Conservation (phyloP, 2,329 filamentous ascomycete species). For the Tolypocladium guangdongense region DNA sequence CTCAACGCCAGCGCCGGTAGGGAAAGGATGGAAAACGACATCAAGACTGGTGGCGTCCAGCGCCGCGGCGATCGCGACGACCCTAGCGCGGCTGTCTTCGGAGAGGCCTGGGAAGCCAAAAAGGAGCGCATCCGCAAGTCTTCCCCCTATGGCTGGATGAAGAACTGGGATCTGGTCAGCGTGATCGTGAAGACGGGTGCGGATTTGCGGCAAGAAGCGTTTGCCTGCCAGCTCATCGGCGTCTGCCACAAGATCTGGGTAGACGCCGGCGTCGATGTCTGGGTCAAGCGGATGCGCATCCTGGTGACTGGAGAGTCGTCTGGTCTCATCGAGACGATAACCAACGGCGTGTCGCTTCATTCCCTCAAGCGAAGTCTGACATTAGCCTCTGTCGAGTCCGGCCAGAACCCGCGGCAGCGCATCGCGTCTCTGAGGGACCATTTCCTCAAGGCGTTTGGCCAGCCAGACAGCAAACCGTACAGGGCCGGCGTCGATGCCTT, state of each 20-base stretch:
- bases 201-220: conserved; percentile 74
- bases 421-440: conserved; percentile 76
- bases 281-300: conserved; percentile 82
- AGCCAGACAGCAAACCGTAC: conserved; percentile 57
- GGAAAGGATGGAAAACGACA: conserved; percentile 80
- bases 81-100: conserved; percentile 75
- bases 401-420: conserved; percentile 60
- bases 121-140: conserved; percentile 74
- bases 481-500: conserved; percentile 66
- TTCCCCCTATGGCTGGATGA: conserved; percentile 80
- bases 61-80: conserved; percentile 75
- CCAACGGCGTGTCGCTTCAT: conserved; percentile 78
- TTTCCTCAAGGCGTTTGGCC: conserved; percentile 69
- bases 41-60: conserved; percentile 75
- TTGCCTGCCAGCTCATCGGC: conserved; percentile 74
- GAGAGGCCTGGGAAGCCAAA: conserved; percentile 76
- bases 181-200: conserved; percentile 83
- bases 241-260: conserved; percentile 76
- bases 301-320: conserved; percentile 77
- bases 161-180: conserved; percentile 79
- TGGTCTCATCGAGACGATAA: conserved; percentile 78
- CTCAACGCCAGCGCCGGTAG: conserved; percentile 63
- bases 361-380: conserved; percentile 75
- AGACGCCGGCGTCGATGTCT: conserved; percentile 65
- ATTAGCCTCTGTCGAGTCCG: conserved; percentile 60